A percentile compares a stretch with the other conserved stretches of the same genome.
phyloP scores from a whole-genome alignment of 345 rosid species.

The Eucalyptus pauciflora region DNA sequence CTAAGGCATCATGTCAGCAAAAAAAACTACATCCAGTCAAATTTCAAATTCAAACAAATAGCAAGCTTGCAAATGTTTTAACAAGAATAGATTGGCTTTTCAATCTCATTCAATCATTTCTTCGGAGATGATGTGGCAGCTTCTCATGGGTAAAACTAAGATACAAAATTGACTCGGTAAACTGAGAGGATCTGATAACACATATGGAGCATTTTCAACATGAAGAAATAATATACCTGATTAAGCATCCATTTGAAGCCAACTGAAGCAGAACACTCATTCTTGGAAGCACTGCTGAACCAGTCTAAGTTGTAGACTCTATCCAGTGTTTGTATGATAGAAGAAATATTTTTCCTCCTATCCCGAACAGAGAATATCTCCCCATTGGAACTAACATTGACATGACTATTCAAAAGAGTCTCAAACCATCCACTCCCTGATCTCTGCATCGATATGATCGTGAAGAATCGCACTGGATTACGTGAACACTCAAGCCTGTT shows the following conservation, averaged over 20 bases:
- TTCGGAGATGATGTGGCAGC: neutral
- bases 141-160: neutral
- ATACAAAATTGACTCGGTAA: neutral
- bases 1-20: neutral
- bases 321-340: slow-evolving; percentile 56
- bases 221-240: slow-evolving; percentile 42
- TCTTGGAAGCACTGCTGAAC: slow-evolving; percentile 88
- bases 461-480: slow-evolving; percentile 79
- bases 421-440: slow-evolving; percentile 99
- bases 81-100: neutral
- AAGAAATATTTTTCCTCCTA: slow-evolving; percentile 55
- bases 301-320: slow-evolving; percentile 84
- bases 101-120: neutral
- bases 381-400: slow-evolving; percentile 87
- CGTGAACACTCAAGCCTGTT: slow-evolving; percentile 63
- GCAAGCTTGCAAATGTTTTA: neutral
- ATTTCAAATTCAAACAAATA: neutral
- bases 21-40: neutral
- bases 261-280: slow-evolving; percentile 88
- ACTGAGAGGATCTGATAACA: neutral
- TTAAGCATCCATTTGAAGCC: slow-evolving; percentile 99
- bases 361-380: slow-evolving; percentile 67
- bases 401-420: slow-evolving; percentile 86
- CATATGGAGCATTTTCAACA: neutral
- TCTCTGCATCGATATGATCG: slow-evolving; percentile 91